Percentiles rank a stretch among this genome's conserved stretches.
These are phyloP conservation scores for Ustulina deusta DNA, from an alignment of 2,329 filamentous ascomycete species.

Conservation along the genomic window DNA sequence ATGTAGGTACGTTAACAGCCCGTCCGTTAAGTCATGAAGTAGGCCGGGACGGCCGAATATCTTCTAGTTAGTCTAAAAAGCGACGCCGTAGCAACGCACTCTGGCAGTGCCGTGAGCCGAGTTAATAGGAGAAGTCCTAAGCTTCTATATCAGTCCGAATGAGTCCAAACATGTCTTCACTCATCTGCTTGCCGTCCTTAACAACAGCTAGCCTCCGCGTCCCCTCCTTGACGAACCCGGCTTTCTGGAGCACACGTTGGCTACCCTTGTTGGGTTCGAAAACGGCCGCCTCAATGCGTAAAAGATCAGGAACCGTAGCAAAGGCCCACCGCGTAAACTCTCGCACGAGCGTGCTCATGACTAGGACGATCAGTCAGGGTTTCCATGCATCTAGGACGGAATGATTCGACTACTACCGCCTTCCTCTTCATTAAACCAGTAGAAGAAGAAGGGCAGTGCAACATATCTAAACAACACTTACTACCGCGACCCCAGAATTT, in stretches of 20 bases:
- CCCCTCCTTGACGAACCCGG: conserved; percentile 60
- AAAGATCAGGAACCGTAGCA: conserved; percentile 54
- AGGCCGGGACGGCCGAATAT: too few species aligned
- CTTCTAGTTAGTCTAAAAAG: too few species aligned
- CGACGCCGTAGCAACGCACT: not conserved
- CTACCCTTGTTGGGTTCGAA: conserved; percentile 58
- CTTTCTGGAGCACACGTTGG: conserved; percentile 56
- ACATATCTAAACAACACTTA: conserved; percentile 48
- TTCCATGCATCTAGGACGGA: not conserved
- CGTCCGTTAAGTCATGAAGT: too few species aligned
- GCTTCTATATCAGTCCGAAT: conserved; percentile 52
- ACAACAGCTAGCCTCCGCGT: conserved; percentile 55
- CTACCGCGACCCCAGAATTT: conserved; percentile 61
- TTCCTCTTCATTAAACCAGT: not conserved
- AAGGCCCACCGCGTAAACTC: conserved; percentile 61
- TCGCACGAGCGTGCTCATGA: conserved; percentile 46
- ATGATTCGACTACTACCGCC: not conserved
- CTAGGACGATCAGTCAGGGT: conserved; percentile 22
- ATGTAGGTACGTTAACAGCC: too few species aligned
- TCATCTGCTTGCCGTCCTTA: conserved; percentile 58
- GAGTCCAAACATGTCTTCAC: conserved; percentile 55
- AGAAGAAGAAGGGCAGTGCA: not conserved
- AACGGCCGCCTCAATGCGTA: conserved; percentile 57
- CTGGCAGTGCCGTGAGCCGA: not conserved
- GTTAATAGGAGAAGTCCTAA: not conserved